phyloP scores from a whole-genome alignment of 257 asterid genomes.

The Lycium ferocissimum region DNA sequence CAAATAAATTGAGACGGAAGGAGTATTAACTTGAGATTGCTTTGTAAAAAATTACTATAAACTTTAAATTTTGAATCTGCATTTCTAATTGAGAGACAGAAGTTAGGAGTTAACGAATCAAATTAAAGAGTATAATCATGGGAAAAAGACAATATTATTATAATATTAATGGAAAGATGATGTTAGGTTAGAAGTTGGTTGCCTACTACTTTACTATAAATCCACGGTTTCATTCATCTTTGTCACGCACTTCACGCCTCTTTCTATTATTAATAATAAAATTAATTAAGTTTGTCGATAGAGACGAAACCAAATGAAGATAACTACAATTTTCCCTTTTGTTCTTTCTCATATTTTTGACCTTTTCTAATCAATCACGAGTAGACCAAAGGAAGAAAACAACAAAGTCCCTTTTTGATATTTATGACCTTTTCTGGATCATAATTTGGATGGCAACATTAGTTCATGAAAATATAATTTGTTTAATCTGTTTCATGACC shows the following conservation, averaged over 20 bases:
- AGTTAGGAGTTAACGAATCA: not conserved
- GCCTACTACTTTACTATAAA: not conserved
- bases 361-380: not conserved
- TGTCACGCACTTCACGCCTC: not conserved
- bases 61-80: too few species aligned
- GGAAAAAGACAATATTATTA: not conserved
- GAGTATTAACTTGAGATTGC: too few species aligned
- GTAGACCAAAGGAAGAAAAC: not conserved
- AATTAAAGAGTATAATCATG: not conserved
- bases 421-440: not conserved
- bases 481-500: too few species aligned
- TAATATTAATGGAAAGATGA: conserved; percentile 3
- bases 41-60: too few species aligned
- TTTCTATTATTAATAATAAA: not conserved
- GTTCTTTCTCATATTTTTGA: not conserved
- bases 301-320: not conserved
- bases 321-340: not conserved
- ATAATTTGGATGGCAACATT: too few species aligned
- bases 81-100: too few species aligned
- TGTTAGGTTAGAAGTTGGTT: conserved; percentile 11
- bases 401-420: not conserved
- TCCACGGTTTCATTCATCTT: not conserved
- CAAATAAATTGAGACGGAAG: too few species aligned
- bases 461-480: too few species aligned
- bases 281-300: not conserved